Conservation (phyloP, 495 filamentous ascomycete species). For the Rusavskia elegans region DNA sequence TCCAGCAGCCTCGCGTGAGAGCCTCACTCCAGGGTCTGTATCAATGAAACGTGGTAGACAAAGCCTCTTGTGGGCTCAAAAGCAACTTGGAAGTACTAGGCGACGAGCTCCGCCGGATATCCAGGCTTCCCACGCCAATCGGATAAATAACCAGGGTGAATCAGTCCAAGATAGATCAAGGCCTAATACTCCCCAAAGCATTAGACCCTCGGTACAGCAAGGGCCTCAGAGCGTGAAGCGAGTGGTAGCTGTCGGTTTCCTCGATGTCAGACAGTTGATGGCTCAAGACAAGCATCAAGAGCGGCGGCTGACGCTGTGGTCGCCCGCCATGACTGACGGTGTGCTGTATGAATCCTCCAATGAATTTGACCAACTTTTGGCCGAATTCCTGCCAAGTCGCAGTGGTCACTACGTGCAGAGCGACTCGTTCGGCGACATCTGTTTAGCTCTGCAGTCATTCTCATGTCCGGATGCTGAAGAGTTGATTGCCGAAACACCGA, state of each 20-base stretch:
- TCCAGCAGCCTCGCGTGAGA: slow-evolving; percentile 17
- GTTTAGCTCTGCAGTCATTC: slow-evolving; percentile 65
- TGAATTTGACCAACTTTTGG: slow-evolving; percentile 62
- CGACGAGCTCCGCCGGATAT: slow-evolving; percentile 20
- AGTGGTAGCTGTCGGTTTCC: slow-evolving; percentile 62
- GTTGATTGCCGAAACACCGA: slow-evolving; percentile 75
- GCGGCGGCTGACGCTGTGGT: slow-evolving; percentile 65
- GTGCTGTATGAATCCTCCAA: slow-evolving; percentile 37
- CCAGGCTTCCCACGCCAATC: not conserved
- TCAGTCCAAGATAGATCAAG: slow-evolving; percentile 2
- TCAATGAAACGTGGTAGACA: slow-evolving; percentile 45
- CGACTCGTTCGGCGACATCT: slow-evolving; percentile 50
- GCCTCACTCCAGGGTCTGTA: slow-evolving; percentile 20
- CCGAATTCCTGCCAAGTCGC: slow-evolving; percentile 55
- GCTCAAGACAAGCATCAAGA: slow-evolving; percentile 57
- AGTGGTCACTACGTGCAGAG: slow-evolving; percentile 60
- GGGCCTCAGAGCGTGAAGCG: slow-evolving; percentile 31
- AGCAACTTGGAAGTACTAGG: slow-evolving; percentile 12
- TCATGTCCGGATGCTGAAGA: slow-evolving; percentile 55
- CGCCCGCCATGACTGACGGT: slow-evolving; percentile 40
- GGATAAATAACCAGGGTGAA: not conserved
- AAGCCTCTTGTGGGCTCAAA: slow-evolving; percentile 63
- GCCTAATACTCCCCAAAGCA: slow-evolving; percentile 11
- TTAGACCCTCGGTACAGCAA: slow-evolving; percentile 7
- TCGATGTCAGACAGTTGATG: slow-evolving; percentile 67